A percentile compares a stretch with the other conserved stretches of the same genome.
Conservation (phyloP, 2,329 filamentous ascomycete species). For the Cercospora sesami region DNA sequence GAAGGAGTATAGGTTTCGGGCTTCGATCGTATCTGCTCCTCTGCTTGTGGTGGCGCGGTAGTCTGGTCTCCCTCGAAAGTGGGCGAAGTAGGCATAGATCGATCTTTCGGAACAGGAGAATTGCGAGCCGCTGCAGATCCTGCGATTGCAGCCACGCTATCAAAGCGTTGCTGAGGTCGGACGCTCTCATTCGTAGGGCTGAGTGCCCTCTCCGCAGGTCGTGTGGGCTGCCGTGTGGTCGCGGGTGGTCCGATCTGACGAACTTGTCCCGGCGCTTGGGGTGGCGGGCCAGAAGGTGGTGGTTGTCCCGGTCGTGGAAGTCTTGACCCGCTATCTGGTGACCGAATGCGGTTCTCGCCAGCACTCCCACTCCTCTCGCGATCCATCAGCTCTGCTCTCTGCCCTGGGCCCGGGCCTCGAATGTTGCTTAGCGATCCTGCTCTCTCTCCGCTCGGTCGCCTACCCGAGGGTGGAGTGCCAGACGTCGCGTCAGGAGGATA, state of each 20-base stretch:
- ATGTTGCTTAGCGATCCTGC: slow-evolving; percentile 12
- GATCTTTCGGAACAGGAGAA: slow-evolving; percentile 19
- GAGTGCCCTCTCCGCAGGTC: slow-evolving; percentile 35
- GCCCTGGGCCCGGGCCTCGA: slow-evolving; percentile 24
- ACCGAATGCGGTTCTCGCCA: slow-evolving; percentile 27
- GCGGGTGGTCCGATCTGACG: slow-evolving; percentile 38
- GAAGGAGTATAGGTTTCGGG: slow-evolving; percentile 39
- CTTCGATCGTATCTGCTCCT: slow-evolving; percentile 25
- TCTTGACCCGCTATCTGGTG: slow-evolving; percentile 25
- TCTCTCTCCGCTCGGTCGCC: slow-evolving; percentile 40
- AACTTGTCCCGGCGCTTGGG: slow-evolving; percentile 60
- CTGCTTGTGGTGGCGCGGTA: slow-evolving; percentile 13
- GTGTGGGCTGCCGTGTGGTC: slow-evolving; percentile 34
- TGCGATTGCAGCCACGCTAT: slow-evolving; percentile 24
- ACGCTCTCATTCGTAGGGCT: slow-evolving; percentile 34
- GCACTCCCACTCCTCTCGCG: slow-evolving; percentile 32
- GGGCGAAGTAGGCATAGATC: slow-evolving; percentile 26
- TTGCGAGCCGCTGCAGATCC: slow-evolving; percentile 13
- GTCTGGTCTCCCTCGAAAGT: slow-evolving; percentile 20
- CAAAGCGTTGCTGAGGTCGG: slow-evolving; percentile 32
- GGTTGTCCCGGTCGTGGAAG: slow-evolving; percentile 55
- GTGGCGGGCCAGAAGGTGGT: slow-evolving; percentile 63
- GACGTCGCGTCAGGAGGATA: slow-evolving; percentile 68
- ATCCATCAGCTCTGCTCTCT: slow-evolving; percentile 33
- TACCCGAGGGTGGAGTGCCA: slow-evolving; percentile 33